phyloP scores from a whole-genome alignment of 768 basidiomycete genomes.

The Lenzites betulinus region DNA sequence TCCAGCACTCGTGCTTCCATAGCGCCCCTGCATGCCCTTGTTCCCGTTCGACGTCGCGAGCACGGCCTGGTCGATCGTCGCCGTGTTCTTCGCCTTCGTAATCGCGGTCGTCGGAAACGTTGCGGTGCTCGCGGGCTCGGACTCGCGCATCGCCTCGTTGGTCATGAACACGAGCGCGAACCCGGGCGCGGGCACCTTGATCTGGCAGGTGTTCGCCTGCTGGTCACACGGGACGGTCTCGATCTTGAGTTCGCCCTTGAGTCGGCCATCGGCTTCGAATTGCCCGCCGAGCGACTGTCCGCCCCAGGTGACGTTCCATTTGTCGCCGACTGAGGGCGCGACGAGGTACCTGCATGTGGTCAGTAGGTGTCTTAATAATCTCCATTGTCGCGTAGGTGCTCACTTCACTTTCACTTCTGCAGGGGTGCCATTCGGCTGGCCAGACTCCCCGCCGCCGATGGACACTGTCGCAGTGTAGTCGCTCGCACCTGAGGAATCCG shows the following conservation, averaged over 20 bases:
- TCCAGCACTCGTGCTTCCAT: slow-evolving; percentile 28
- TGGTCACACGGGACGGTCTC: slow-evolving; percentile 62
- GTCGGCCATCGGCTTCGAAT: slow-evolving; percentile 68
- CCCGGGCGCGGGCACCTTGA: slow-evolving; percentile 69
- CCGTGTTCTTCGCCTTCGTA: slow-evolving; percentile 55
- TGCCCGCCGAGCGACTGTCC: slow-evolving; percentile 61
- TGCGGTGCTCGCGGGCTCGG: slow-evolving; percentile 35
- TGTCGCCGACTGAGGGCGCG: slow-evolving; percentile 42
- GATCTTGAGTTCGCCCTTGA: slow-evolving; percentile 55
- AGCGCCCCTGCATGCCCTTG: slow-evolving; percentile 30
- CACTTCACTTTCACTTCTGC: slow-evolving; percentile 36
- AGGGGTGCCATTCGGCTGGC: slow-evolving; percentile 26
- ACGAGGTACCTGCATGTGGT: slow-evolving; percentile 31
- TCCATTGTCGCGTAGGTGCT: slow-evolving; percentile 25
- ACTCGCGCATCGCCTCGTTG: slow-evolving; percentile 39
- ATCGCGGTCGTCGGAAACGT: slow-evolving; percentile 63
- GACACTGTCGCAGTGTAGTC: slow-evolving; percentile 39
- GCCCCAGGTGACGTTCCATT: slow-evolving; percentile 51
- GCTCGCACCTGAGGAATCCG: slow-evolving; percentile 44
- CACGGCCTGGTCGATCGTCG: slow-evolving; percentile 52
- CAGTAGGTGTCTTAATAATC: neutral
- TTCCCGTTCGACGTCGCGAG: slow-evolving; percentile 48
- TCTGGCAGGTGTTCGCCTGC: slow-evolving; percentile 51
- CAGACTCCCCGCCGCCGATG: slow-evolving; percentile 31
- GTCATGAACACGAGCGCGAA: slow-evolving; percentile 77